A percentile compares a stretch with the other conserved stretches of the same genome.
Conservation (phyloP, 495 filamentous ascomycete genomes). For the Daldinia loculata region DNA sequence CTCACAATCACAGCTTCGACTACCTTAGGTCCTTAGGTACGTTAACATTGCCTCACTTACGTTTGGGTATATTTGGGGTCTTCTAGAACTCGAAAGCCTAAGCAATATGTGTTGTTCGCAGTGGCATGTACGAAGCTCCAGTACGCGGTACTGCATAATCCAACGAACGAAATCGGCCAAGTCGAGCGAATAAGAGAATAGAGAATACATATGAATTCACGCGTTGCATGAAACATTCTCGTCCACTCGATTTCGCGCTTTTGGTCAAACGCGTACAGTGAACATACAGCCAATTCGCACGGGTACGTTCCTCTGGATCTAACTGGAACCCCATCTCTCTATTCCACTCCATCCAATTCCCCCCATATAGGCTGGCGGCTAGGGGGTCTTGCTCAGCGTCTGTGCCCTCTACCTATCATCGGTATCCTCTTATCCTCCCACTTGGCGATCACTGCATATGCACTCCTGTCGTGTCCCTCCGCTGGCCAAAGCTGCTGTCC, state of each 20-base stretch:
- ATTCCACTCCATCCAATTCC: neutral
- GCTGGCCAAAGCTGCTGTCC: conserved; percentile 47
- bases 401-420: conserved; percentile 29
- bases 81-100: conserved; percentile 26
- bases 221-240: conserved; percentile 38
- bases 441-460: conserved; percentile 50
- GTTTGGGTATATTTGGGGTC: conserved; percentile 9
- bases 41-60: neutral
- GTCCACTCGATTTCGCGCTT: conserved; percentile 42
- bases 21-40: neutral
- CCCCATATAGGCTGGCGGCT: conserved; percentile 13
- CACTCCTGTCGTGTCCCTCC: conserved; percentile 49
- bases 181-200: conserved; percentile 24
- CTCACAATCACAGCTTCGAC: neutral
- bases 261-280: conserved; percentile 42
- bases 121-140: conserved; percentile 11
- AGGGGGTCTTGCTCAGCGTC: conserved; percentile 22
- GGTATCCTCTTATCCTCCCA: conserved; percentile 27
- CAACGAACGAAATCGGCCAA: conserved; percentile 19
- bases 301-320: conserved; percentile 12
- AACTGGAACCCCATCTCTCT: conserved; percentile 16
- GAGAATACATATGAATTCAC: conserved; percentile 35
- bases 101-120: conserved; percentile 24
- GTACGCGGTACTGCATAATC: conserved; percentile 21
- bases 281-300: conserved; percentile 24